Conservation (phyloP, 75 land plant species). For the Pinus albicaulis region DNA sequence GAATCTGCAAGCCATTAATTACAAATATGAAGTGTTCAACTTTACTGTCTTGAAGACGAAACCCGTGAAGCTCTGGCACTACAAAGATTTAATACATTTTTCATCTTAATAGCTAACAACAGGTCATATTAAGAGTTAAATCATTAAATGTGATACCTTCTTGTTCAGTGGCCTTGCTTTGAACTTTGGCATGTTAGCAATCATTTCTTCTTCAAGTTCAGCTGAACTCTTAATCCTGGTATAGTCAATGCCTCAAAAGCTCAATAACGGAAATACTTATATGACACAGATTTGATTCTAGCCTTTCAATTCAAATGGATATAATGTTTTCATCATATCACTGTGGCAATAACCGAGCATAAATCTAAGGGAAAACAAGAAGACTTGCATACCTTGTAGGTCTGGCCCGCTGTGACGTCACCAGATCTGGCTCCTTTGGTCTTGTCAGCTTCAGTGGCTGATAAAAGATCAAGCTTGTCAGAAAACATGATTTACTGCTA, state of each 20-base stretch:
- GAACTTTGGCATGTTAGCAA: constrained; percentile 95
- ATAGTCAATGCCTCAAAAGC: background rate
- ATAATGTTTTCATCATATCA: background rate
- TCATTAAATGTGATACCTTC: constrained; percentile 45
- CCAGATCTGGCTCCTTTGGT: constrained; percentile 92
- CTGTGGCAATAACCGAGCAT: background rate
- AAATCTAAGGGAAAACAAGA: background rate
- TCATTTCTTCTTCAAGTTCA: constrained; percentile 95
- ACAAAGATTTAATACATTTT: background rate
- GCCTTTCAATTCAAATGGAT: background rate
- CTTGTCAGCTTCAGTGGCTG: constrained; percentile 69
- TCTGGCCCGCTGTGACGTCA: constrained; percentile 77
- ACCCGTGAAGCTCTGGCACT: background rate
- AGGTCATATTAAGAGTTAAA: background rate
- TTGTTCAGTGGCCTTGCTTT: constrained; percentile 92
- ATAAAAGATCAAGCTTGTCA: constrained; percentile 18
- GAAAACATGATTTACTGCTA: constrained; percentile 14
- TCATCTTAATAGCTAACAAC: background rate
- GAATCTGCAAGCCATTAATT: constrained; percentile 49
- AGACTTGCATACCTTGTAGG: constrained; percentile 37
- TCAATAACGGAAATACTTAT: constrained; percentile 3
- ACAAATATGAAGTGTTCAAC: background rate
- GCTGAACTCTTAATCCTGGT: constrained; percentile 75
- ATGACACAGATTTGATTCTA: background rate
- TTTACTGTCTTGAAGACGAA: background rate